phyloP scores from a whole-genome alignment of 495 filamentous ascomycete species.

The Xylaria curta region DNA sequence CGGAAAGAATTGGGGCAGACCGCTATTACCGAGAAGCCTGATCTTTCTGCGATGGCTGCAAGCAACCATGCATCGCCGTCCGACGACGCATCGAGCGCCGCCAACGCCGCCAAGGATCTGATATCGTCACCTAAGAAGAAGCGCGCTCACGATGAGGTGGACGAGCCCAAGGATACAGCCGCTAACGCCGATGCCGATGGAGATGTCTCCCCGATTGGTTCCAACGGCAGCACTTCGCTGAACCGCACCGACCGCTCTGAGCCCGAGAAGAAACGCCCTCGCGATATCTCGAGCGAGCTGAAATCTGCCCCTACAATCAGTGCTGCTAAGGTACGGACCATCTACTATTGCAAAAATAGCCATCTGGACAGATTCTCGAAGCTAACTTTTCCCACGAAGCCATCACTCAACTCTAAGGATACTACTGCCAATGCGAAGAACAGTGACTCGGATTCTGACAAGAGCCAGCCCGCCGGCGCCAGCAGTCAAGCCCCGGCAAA shows the following conservation, averaged over 20 bases:
- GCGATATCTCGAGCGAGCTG: slow-evolving; percentile 46
- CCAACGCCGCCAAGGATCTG: slow-evolving; percentile 49
- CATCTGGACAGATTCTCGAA: background rate
- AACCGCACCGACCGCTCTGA: slow-evolving; percentile 53
- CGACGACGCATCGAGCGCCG: slow-evolving; percentile 23
- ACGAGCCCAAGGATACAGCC: slow-evolving; percentile 43
- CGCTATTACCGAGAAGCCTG: slow-evolving; percentile 55
- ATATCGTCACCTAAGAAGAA: slow-evolving; percentile 64
- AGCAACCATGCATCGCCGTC: slow-evolving; percentile 22
- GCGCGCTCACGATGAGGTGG: slow-evolving; percentile 59
- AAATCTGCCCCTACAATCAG: slow-evolving; percentile 21
- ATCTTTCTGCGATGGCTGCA: slow-evolving; percentile 33
- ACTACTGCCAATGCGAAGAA: slow-evolving; percentile 3
- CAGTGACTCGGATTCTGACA: slow-evolving; percentile 18
- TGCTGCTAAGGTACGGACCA: slow-evolving; percentile 9
- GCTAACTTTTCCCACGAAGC: slow-evolving; percentile 15
- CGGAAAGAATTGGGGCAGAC: slow-evolving; percentile 62
- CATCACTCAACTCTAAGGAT: background rate
- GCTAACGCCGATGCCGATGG: slow-evolving; percentile 35
- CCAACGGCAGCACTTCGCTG: slow-evolving; percentile 35
- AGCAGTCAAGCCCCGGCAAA: slow-evolving; percentile 22
- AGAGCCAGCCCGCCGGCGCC: slow-evolving; percentile 16
- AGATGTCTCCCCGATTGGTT: slow-evolving; percentile 46
- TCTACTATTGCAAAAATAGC: background rate
- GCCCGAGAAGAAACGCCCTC: slow-evolving; percentile 63